Evolutionary conservation across 2,329 filamentous ascomycete species (phyloP), one percentile per base, ranked within the genome.

Genomic region (Myriosclerotinia curreyana): DNA sequence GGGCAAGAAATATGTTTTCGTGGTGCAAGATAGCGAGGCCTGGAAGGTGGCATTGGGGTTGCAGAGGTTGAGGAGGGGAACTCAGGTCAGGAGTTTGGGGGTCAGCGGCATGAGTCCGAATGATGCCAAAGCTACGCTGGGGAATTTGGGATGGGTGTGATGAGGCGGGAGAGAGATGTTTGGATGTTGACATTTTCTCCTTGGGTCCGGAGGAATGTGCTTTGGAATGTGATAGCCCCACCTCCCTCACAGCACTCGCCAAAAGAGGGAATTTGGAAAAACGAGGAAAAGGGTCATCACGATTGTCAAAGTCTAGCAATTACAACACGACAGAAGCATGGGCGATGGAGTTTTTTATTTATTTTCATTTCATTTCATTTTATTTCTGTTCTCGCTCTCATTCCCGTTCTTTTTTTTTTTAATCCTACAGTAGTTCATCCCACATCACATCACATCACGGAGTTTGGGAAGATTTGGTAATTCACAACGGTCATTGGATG

Each of bases 21-120:
- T 89, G 12, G 76, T 89, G 42, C 79, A 80, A 49, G 85, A 89
- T 72, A 81, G 85, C 66, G 86, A 90, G 74, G 82, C 81, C 36
- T 89, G 87, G 87, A 90, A 90, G 80, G 78, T 90, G 31, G 80
- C 84, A 1, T 77, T 83, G 44, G 86, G 84, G 2, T 73, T 90
- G 69, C 83, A 87, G 73, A 80, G 83, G 52, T 75, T 90, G 70
- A 78, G 85, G 60, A 81, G 81, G 62, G 86, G 86, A 6, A 82
- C 82, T 3, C 85, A 87, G 73, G 83, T 82, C 40, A 79, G 84
- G 61, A 81, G 83, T 64, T 77, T 89, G 53, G 84, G 83, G 6
- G 81, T 89, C 40, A 80, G 82, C 64, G 79, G 81, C 52, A 82
- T 89, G 78, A 77, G 80, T 55, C 75, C 77, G 14, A 71, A 77